Evolutionary conservation across 257 asterid species (phyloP).

Genomic region (Nicotiana noctiflora): DNA sequence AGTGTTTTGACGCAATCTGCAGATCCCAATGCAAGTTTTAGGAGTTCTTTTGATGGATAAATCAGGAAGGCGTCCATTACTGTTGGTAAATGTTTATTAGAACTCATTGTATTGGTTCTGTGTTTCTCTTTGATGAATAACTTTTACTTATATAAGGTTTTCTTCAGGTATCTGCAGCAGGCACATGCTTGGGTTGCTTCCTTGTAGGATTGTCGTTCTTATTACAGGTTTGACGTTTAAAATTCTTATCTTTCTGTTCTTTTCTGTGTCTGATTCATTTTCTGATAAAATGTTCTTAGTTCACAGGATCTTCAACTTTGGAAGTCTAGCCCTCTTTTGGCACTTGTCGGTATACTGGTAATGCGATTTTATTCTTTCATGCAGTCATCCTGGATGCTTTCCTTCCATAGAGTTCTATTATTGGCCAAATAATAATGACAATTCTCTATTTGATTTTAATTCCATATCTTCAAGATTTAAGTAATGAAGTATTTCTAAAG

Average conservation of each 20-base stretch:
- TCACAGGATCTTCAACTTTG: conserved; percentile 59
- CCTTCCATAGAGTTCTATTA: no score
- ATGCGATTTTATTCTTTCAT: conserved; percentile 1
- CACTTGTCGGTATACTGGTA: conserved; percentile 78
- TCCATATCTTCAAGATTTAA: no score
- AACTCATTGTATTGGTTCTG: background rate
- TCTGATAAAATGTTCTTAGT: background rate
- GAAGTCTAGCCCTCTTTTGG: conserved; percentile 59
- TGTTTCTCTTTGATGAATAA: background rate
- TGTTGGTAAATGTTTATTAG: conserved; percentile 35
- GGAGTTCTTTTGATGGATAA: conserved; percentile 76
- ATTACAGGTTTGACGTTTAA: conserved; percentile 46
- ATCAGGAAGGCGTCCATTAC: conserved; percentile 75
- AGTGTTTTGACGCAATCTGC: conserved; percentile 16
- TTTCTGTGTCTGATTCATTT: background rate
- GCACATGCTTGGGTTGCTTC: conserved; percentile 79
- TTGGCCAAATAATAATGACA: no score
- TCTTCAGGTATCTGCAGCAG: conserved; percentile 62
- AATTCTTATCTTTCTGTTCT: background rate
- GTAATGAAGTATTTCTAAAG: no score
- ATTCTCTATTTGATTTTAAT: no score
- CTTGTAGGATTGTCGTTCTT: conserved; percentile 59
- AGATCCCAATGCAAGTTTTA: conserved; percentile 73
- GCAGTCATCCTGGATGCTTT: background rate
- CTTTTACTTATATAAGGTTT: background rate